phyloP scores from a whole-genome alignment of 768 basidiomycete species.

The Russula sp. region DNA sequence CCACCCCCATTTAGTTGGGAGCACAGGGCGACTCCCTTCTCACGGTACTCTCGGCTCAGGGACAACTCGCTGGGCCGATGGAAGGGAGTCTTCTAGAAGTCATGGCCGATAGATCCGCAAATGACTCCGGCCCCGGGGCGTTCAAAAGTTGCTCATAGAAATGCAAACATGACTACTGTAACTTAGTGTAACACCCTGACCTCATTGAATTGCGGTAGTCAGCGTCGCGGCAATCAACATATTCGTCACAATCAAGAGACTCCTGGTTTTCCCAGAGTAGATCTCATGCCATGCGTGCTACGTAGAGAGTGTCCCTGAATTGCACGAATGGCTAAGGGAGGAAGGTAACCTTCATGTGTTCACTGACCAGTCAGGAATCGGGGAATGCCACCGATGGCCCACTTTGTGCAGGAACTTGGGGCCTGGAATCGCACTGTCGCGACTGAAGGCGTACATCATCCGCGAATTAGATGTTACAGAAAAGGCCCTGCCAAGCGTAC shows the following conservation, averaged over 20 bases:
- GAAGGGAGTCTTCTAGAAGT: slow-evolving; percentile 60
- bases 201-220: no score
- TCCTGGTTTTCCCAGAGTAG: slow-evolving; percentile 86
- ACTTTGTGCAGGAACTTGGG: slow-evolving; percentile 66
- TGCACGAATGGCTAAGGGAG: background rate
- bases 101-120: no score
- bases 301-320: slow-evolving; percentile 82
- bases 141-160: no score
- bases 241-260: slow-evolving; percentile 75
- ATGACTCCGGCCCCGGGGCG: no score
- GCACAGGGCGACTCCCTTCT: slow-evolving; percentile 43
- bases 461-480: slow-evolving; percentile 75
- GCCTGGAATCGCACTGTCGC: slow-evolving; percentile 71
- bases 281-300: slow-evolving; percentile 89
- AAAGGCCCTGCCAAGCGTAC: slow-evolving; percentile 51
- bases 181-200: no score
- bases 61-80: slow-evolving; percentile 55
- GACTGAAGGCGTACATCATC: slow-evolving; percentile 80
- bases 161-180: no score
- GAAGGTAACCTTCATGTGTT: background rate
- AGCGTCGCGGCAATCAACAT: no score
- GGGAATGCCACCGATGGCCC: slow-evolving; percentile 54
- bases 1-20: no score
- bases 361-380: slow-evolving; percentile 83
- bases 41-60: slow-evolving; percentile 34